A percentile compares a stretch with the other conserved stretches of the same genome.
Evolutionary conservation across 257 asterid species (phyloP).

Genomic region (Petunia axillaris): DNA sequence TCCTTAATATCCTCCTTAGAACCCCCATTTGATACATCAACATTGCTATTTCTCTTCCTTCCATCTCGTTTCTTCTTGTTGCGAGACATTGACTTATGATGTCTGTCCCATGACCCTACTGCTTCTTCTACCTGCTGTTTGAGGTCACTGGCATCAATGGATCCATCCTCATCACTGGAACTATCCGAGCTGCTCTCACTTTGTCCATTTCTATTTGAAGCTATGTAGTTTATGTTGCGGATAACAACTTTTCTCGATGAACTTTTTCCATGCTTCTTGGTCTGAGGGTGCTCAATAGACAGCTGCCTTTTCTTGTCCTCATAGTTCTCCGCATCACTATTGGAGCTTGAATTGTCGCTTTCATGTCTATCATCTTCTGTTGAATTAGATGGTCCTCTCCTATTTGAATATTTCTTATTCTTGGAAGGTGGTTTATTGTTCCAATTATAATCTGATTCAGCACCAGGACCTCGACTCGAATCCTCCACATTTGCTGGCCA

Average conservation of each 20-base stretch:
- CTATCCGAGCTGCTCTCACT: conserved; percentile 44
- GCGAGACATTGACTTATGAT: conserved; percentile 45
- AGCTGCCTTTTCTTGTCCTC: conserved; percentile 43
- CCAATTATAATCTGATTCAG: conserved; percentile 40
- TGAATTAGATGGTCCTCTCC: conserved; percentile 21
- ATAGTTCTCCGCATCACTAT: conserved; percentile 49
- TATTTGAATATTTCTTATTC: conserved; percentile 43
- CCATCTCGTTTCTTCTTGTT: conserved; percentile 46
- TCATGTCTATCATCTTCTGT: conserved; percentile 36
- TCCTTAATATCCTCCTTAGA: conserved; percentile 37
- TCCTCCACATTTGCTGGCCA: conserved; percentile 64
- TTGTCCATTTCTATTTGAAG: conserved; percentile 55
- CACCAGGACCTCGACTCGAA: conserved; percentile 36
- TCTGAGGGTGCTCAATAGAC: conserved; percentile 35
- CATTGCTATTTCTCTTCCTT: conserved; percentile 41
- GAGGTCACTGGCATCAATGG: conserved; percentile 48
- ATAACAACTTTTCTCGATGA: conserved; percentile 75
- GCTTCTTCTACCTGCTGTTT: conserved; percentile 66
- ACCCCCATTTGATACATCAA: conserved; percentile 6
- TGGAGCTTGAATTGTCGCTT: conserved; percentile 47
- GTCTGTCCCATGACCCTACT: conserved; percentile 59
- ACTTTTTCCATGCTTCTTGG: conserved; percentile 50
- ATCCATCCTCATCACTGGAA: conserved; percentile 54
- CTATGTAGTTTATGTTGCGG: conserved; percentile 78
- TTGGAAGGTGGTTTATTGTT: conserved; percentile 37